Evolutionary conservation across 2,329 filamentous ascomycete species (phyloP).

Genomic region (Geosmithia flava): DNA sequence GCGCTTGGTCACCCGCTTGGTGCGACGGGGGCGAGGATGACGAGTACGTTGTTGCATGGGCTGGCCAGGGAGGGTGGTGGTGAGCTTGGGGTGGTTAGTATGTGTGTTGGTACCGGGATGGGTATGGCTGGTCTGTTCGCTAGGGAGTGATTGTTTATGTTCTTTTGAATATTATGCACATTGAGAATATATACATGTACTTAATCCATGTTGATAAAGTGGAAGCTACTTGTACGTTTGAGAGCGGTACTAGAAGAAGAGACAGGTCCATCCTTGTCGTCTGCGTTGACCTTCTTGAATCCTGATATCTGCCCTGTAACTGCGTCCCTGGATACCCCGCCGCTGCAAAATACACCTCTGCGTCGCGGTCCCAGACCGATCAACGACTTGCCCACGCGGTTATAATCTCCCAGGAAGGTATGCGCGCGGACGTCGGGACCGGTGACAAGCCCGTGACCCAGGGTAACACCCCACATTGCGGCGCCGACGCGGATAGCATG

Average conservation of each 20-base stretch:
- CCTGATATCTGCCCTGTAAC: slow-evolving; percentile 15
- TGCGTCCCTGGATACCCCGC: slow-evolving; percentile 24
- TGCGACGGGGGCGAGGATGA: slow-evolving; percentile 68
- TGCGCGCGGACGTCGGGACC: slow-evolving; percentile 29
- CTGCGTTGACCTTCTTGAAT: background rate
- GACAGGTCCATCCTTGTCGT: background rate
- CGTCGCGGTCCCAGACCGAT: slow-evolving; percentile 17
- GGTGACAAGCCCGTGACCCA: slow-evolving; percentile 40
- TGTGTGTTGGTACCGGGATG: slow-evolving; percentile 74
- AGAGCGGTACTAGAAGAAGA: no score
- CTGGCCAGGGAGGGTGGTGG: slow-evolving; percentile 55
- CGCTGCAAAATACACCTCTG: slow-evolving; percentile 29
- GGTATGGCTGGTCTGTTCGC: slow-evolving; percentile 59
- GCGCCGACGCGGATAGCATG: slow-evolving; percentile 36
- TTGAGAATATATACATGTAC: background rate
- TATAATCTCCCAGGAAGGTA: slow-evolving; percentile 41
- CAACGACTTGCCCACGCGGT: slow-evolving; percentile 25
- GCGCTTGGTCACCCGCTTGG: slow-evolving; percentile 82
- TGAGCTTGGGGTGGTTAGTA: slow-evolving; percentile 70
- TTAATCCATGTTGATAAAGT: no score
- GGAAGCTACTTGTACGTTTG: background rate
- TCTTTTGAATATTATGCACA: background rate
- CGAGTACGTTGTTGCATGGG: slow-evolving; percentile 54
- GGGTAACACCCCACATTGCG: slow-evolving; percentile 37
- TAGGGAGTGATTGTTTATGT: slow-evolving; percentile 26